Evolutionary conservation across 495 filamentous ascomycete genomes (phyloP), one percentile per base, ranked within the genome.

Genomic region (Penicillium argentinense): DNA sequence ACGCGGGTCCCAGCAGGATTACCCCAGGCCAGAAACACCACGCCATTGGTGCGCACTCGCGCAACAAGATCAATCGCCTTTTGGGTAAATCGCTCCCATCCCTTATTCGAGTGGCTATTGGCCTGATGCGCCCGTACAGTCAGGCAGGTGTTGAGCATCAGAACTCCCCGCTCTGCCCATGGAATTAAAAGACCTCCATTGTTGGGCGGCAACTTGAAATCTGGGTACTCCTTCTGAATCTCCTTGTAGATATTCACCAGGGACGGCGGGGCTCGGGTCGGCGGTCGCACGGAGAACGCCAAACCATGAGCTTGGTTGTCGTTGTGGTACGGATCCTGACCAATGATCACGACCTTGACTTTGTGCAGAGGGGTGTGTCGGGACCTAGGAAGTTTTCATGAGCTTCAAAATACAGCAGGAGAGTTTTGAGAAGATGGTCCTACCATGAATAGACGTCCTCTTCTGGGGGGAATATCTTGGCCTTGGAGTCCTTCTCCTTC

Each of bases 241-340:
- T 78, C 81, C 16, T 68, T 91, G 76, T 92, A 98, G 66, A 98
- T 97, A 72, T 97, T 98, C 44, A 78, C 76, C 9, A 98, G 79
- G 2, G 87, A 92, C 0, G 89, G 90, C 0, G 93, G 93, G 1
- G 91, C 91, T 4, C 79, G 80, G 0, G 89, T 96, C 0, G 93
- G 93, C 0, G 93, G 83, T 0, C 86, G 89, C 41, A 97, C 90
- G 13, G 89, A 95, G 80, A 98, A 98, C 64, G 83, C 88, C 34
- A 98, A 82, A 18, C 93, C 93, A 68, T 96, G 92, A 25, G 93
- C 93, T 78, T 98, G 93, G 71, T 95, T 95, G 68, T 77, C 55
- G 64, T 95, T 93, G 73, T 97, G 93, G 67, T 98, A 98, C 4
- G 93, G 93, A 65, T 98, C 93, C 70, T 98, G 93, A 49, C 95